Base-by-base conservation (phyloP, 176 grass and related monocot species). In the maize (Zea mays) region DNA sequence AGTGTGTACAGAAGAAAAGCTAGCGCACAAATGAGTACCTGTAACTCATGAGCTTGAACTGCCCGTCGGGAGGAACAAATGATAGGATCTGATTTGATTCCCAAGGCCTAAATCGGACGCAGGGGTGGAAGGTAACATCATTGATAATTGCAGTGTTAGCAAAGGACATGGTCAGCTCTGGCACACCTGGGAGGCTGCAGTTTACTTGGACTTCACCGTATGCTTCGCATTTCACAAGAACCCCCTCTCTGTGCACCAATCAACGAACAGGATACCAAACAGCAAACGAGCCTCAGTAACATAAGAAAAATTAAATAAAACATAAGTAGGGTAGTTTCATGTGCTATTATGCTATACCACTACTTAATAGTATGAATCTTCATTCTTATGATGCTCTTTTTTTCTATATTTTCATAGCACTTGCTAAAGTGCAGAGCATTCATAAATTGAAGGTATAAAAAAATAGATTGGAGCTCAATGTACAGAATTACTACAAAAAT, bases 11-110 rank as follows among this genome's bases (percentile, higher is more conserved):
- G 64, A 86, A 37, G 62, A 40, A 66, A 47, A 8, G 6, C 20
- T 20, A 44, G 45, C 44, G 76, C 62, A 45, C 67, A 40, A 57
- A 48, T 62, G 12, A 58, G 16, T 52, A 97, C 95, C 95, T 98
- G 59, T 98, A 98, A 76, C 69, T 94, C 91, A 98, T 88, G 45
- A 98, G 91, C 44, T 94, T 94, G 77, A 98, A 98, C 43, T 88
- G 82, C 12, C 95, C 89, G 62, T 98, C 83, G 57, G 95, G 95
- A 62, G 95, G 91, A 55, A 98, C 91, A 78, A 98, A 98, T 8
- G 91, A 94, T 20, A 98, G 66, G 74, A 94, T 50, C 66, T 90
- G 91, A 68, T 69, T 84, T 35, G 81, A 94, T 49, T 94, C 91
- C 95, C 95, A 98, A 40, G 87, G 91, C 68, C 85, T 90, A 76